Evolutionary conservation across 192 early-diverging fungal genomes (phyloP), one percentile per base, ranked within the genome.

Genomic region (Backusella luteola): DNA sequence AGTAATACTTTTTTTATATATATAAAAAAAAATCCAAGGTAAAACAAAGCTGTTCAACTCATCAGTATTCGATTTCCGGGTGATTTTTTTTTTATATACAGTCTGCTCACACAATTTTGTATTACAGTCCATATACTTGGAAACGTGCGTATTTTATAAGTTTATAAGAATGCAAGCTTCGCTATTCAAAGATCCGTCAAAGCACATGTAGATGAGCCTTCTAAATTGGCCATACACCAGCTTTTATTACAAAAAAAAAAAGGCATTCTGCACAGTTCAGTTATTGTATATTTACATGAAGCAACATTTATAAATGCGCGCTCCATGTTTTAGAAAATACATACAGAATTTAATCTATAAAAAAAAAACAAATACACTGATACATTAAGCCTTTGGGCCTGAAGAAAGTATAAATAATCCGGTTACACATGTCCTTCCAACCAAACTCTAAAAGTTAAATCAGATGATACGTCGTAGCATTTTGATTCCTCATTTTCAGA

Each of bases 91-190:
- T 53, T 59, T 63, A 29, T 63, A 12, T 63, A 63, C 53, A 56
- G 53, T 23, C 53, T 56, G 53, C 53, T 56, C 53, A 56, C 56
- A 26, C 56, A 63, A 63, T 63, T 63, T 63, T 63, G 56, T 63
- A 63, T 63, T 63, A 63, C 56, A 3, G 12, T 12, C 26, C 56
- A 49, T 29, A 12, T 63, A 3, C 56, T 26, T 26, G 56, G 56
- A 26, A 63, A 63, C 56, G 56, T 63, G 56, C 56, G 11, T 63
- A 63, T 26, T 63, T 29, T 63, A 63, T 29, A 26, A 63, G 56
- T 21, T 29, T 63, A 29, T 63, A 63, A 12, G 12, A 23, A 14
- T 3, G 26, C 56, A 63, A 29, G 12, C 56, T 15, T 29, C 23
- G 9, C 56, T 63, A 63, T 63, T 63, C 26, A 14, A 63, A 23